Base-by-base conservation (phyloP, 2,329 filamentous ascomycete genomes). In the Beauveria asiatica region DNA sequence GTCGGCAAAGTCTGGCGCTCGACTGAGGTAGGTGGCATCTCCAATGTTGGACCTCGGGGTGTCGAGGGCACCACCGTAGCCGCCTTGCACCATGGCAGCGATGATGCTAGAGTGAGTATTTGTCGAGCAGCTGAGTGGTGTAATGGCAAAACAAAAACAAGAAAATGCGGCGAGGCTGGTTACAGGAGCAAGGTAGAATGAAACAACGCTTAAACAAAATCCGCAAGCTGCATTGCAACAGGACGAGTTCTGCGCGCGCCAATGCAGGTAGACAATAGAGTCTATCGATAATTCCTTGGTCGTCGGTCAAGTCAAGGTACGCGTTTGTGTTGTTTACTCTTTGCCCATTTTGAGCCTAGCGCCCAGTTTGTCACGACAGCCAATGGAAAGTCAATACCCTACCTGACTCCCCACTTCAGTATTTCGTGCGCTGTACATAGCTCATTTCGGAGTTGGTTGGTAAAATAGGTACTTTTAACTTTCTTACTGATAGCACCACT, bases 31-130 rank as follows among this genome's bases (percentile, higher is more conserved):
- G 65, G 92, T 96, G 74, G 85, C 86, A 81, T 97, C 91, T 70
- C 88, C 91, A 66, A 86, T 74, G 69, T 92, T 89, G 63, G 91
- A 96, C 71, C 88, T 87, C 69, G 93, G 93, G 67, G 92, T 95
- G 75, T 94, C 89, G 75, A 96, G 82, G 69, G 80, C 81, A 71
- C 75, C 80, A 71, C 75, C 80, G 67, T 79, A 81, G 69, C 86
- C 87, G 45, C 83, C 82, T 65, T 83, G 81, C 62, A 81, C 83
- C 87, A 90, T 90, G 66, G 68, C 21, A 50, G 42, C 57, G 30
- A 5, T 11, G 16, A 41, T 16, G 17, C 30, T 39, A 17, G 30
- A 27, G 27, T 25, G 27, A 54, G 7, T 42, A 10, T 8, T 4
- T 27, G 17, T 48, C 23, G 37, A 62, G 57, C 59, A 59, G 62